Percentiles rank a stretch among this genome's conserved stretches.
phyloP scores from a whole-genome alignment of 2,329 filamentous ascomycete genomes.

The Phyllosticta capitalensis region DNA sequence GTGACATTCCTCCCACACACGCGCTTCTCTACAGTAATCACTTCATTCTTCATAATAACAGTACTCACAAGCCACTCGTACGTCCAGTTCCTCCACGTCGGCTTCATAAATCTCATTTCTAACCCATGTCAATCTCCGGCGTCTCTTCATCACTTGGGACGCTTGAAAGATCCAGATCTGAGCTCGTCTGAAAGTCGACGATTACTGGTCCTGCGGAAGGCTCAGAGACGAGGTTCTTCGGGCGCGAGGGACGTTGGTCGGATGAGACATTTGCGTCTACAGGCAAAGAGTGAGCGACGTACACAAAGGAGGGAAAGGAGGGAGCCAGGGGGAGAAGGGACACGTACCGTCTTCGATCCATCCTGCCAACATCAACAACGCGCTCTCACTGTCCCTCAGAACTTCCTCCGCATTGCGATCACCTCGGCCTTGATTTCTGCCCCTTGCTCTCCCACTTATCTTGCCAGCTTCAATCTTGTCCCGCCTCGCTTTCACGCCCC shows the following conservation, averaged over 20 bases:
- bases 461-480: constrained; percentile 45
- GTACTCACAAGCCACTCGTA: no score
- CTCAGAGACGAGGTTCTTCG: background rate
- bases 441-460: constrained; percentile 28
- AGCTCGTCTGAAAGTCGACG: background rate
- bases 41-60: no score
- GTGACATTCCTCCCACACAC: no score
- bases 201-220: background rate
- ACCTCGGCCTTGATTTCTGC: constrained; percentile 36
- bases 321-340: background rate
- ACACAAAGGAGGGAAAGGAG: background rate
- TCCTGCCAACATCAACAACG: constrained; percentile 28
- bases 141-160: no score
- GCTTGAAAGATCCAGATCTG: no score
- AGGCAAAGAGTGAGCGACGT: background rate
- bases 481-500: constrained; percentile 35
- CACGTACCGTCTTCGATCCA: constrained; percentile 19
- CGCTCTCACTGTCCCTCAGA: constrained; percentile 25
- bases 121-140: no score
- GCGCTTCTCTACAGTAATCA: no score
- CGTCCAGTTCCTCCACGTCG: no score
- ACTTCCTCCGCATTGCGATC: constrained; percentile 27
- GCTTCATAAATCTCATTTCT: no score
- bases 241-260: background rate
- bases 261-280: background rate